phyloP scores from a whole-genome alignment of 352 stramenopile species.

The Vaucheria bursata region DNA sequence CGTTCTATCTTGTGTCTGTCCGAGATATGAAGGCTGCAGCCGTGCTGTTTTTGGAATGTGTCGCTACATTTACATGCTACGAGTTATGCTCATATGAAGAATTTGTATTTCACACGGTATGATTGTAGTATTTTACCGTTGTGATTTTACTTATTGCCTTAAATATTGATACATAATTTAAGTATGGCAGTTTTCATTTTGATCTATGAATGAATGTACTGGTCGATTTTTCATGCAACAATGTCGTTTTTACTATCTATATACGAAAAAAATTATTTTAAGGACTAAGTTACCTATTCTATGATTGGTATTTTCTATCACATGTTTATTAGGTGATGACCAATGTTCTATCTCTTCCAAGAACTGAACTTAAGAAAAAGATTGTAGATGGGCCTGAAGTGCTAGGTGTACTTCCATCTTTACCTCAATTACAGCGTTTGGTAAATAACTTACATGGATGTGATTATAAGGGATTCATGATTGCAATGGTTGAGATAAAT shows the following conservation, averaged over 20 bases:
- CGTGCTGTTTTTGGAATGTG: slow-evolving; percentile 84
- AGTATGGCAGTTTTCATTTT: too few species aligned
- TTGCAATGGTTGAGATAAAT: slow-evolving; percentile 65
- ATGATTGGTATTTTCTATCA: too few species aligned
- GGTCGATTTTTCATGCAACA: too few species aligned
- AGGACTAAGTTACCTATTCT: too few species aligned
- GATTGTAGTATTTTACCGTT: too few species aligned
- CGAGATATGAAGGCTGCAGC: slow-evolving; percentile 85
- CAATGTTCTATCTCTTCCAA: slow-evolving; percentile 80
- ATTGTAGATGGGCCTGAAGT: slow-evolving; percentile 94
- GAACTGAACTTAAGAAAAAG: slow-evolving; percentile 92
- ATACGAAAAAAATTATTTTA: too few species aligned
- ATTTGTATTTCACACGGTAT: slow-evolving; percentile 93
- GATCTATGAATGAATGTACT: too few species aligned
- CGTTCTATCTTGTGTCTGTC: slow-evolving; percentile 78
- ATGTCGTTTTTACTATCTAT: too few species aligned
- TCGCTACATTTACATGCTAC: slow-evolving; percentile 93
- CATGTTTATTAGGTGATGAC: slow-evolving; percentile 63
- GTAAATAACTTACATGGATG: slow-evolving; percentile 88
- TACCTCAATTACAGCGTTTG: slow-evolving; percentile 51
- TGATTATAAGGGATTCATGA: slow-evolving; percentile 94
- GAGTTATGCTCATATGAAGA: slow-evolving; percentile 93
- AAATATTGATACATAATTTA: too few species aligned
- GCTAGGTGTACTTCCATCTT: slow-evolving; percentile 60
- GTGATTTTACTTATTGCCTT: too few species aligned